Base-by-base conservation (phyloP, 306 rosid genomes). In the Fagus sylvatica region DNA sequence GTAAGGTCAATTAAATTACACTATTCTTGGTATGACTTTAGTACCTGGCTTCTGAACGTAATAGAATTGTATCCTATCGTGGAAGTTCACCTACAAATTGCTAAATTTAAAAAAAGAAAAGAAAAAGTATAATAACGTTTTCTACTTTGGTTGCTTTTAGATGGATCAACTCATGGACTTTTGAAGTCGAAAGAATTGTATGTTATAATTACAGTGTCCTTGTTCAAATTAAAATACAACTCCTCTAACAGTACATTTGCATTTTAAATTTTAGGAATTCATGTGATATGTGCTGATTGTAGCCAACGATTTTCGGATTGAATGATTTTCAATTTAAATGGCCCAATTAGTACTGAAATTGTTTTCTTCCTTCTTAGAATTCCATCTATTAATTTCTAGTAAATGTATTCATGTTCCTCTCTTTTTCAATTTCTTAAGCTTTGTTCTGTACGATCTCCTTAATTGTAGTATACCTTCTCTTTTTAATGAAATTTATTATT, bases 1-100 rank as follows among this genome's bases (percentile, higher is more conserved):
- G 97, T 93, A 89, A 79, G 87, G 36, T 80, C 42, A 6, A 22
- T 55, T 36, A 72, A 39, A 37, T 32, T 65, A 22, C 40, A 28
- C 51, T 28, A 59, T 56, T 43, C 16, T 53, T n/a, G 19, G 13
- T n/a, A 17, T 12, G 7, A 2, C 32, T 66, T 53, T 53, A 39
- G 37, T 42, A 43, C 60, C 32, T 56, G 55, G 30, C 46, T 69
- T 15, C 53, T 64, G 6, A 36, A 36, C 69, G 6, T 61, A 4
- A 33, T 5, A 32, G 40, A 61, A 62, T 33, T 34, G 19, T 34
- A 34, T 34, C 42, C 5, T 34, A 13, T 62, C 1, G 16, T 6
- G 22, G 41, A 32, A 62, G 22, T 62, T 34, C 37, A 4, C 19
- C 43, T 62, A 5, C 43, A 62, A 5, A 7, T 62, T 10, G 13